These are phyloP conservation scores for Aeminium ludgeri DNA, from an alignment of 495 filamentous ascomycete genomes.

Conservation along the genomic window DNA sequence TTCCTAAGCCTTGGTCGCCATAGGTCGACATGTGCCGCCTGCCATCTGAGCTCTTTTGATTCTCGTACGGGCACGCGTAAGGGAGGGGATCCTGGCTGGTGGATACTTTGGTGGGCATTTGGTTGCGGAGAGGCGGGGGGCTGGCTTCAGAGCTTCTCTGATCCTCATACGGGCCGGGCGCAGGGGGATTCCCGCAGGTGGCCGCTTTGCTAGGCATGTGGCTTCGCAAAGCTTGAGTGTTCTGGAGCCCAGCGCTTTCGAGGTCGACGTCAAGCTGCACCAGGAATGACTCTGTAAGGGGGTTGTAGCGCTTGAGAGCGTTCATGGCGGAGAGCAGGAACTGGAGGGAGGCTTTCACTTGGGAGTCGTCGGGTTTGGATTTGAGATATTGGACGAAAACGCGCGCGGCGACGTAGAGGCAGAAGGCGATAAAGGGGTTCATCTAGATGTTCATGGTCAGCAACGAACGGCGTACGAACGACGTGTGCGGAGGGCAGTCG, in stretches of 20 bases:
- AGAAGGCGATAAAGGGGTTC: conserved; percentile 93
- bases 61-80: not conserved
- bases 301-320: conserved; percentile 72
- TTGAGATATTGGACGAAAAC: conserved; percentile 95
- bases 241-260: conserved; percentile 36
- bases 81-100: not conserved
- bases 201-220: not conserved
- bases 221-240: conserved; percentile 3
- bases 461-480: not conserved
- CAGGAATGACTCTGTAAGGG: conserved; percentile 86
- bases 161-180: not conserved
- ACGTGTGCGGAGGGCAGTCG: not conserved
- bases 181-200: not conserved
- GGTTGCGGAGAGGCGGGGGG: not conserved
- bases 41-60: not conserved
- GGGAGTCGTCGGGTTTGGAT: conserved; percentile 66
- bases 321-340: conserved; percentile 84
- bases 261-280: conserved; percentile 88
- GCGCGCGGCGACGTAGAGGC: conserved; percentile 81
- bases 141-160: not conserved
- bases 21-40: not conserved
- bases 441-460: conserved; percentile 37
- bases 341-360: conserved; percentile 64
- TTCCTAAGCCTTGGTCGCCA: conserved; percentile 2
- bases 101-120: not conserved